Base-by-base conservation (phyloP, 1,284 basidiomycete genomes). In the Fistulinella cinereoalba region DNA sequence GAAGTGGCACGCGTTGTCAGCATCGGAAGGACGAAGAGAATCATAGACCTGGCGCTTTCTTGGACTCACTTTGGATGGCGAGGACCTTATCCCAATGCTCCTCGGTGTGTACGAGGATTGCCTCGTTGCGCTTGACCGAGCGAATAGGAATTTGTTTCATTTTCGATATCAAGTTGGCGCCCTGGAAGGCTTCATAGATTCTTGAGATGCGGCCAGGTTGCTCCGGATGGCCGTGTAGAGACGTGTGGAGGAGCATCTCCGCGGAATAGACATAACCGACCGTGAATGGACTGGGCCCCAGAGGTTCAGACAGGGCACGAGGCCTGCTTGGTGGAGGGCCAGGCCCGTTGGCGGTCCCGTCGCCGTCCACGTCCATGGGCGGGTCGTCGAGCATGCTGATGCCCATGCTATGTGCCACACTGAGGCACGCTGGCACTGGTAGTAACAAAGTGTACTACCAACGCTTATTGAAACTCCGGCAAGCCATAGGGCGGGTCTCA, bases 81-180 rank as follows among this genome's bases (percentile, higher is more conserved):
- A 88, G 73, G 18, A 99, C 86, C 65, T 92, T 92, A 51, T 93
- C 80, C 93, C 94, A 97, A 55, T 95, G 85, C 43, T 88, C 86
- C 56, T 88, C 80, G 42, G 83, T 87, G 66, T 99, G 96, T 1
- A 98, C 92, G 9, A 97, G 81, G 46, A 89, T 70, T 9, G 85
- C 89, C 69, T 99, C 95, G 32, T 87, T 78, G 50, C 79, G 79
- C 34, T 76, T 73, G 4, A 88, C 92, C 41, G 83, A 77, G 33
- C 91, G 76, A 53, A 91, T 85, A 0, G 81, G 81, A 27, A 99
- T 71, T 49, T 77, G 76, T 58, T 84, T 80, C 92, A 97, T 97
- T 55, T 81, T 77, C 18, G 70, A 58, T 39, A 85, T 74, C 55
- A 88, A 75, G n/a, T 81, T 79, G 36, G 75, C 74, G 31, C 72